Evolutionary conservation across 2,329 filamentous ascomycete species (phyloP).

Genomic region (Aureobasidium subglaciale): DNA sequence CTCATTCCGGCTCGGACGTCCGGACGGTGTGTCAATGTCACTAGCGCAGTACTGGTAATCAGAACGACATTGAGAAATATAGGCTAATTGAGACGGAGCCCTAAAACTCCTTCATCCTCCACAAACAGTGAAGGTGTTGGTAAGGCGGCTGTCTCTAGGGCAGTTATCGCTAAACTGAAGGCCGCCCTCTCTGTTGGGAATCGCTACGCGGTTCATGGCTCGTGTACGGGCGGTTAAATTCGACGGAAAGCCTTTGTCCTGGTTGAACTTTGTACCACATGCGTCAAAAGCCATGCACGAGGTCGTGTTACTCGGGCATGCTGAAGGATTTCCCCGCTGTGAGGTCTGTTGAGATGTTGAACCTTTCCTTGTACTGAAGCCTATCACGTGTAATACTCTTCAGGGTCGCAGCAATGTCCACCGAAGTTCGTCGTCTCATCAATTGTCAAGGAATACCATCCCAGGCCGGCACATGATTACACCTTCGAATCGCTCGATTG

Average conservation of each 20-base stretch:
- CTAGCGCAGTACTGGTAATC: neutral
- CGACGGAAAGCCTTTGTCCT: neutral
- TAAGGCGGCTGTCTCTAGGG: neutral
- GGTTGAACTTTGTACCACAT: neutral
- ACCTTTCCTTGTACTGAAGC: too few species aligned
- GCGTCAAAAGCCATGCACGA: neutral
- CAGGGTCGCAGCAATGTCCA: too few species aligned
- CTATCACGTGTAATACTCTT: too few species aligned
- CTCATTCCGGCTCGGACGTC: neutral
- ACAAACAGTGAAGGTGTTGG: too few species aligned
- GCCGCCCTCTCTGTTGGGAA: neutral
- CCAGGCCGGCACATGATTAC: too few species aligned
- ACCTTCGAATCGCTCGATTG: too few species aligned
- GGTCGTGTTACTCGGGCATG: neutral
- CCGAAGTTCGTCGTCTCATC: too few species aligned
- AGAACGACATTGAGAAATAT: neutral
- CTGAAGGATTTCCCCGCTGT: too few species aligned
- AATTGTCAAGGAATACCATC: too few species aligned
- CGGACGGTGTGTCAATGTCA: neutral
- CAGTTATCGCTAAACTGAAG: neutral
- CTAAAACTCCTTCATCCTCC: neutral
- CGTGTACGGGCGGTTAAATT: neutral
- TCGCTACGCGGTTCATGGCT: neutral
- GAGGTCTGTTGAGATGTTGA: too few species aligned
- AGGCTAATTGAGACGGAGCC: slow-evolving; percentile 2